phyloP scores from a whole-genome alignment of 371 early-diverging fungal species.

The Syncephalastrum monosporum region DNA sequence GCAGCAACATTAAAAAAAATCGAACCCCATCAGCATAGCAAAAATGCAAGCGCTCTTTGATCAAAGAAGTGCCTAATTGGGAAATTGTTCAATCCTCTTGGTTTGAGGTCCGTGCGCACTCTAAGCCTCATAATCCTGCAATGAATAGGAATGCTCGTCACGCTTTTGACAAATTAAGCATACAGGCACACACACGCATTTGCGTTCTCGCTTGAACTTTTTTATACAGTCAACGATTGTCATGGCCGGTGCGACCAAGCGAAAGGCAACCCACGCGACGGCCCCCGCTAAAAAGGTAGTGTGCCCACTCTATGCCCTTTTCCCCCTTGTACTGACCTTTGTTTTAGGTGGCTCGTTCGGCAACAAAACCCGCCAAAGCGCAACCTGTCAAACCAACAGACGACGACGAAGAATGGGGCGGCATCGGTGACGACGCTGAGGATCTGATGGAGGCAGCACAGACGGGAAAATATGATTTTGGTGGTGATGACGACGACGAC shows the following conservation, averaged over 20 bases:
- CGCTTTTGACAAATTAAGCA: too few species aligned
- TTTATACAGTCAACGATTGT: not conserved
- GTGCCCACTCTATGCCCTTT: too few species aligned
- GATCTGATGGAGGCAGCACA: constrained; percentile 27
- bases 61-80: too few species aligned
- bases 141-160: too few species aligned
- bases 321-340: not conserved
- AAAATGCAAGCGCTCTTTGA: too few species aligned
- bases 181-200: too few species aligned
- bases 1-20: too few species aligned
- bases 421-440: constrained; percentile 25
- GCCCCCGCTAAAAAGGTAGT: not conserved
- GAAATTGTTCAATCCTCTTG: too few species aligned
- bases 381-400: constrained; percentile 5
- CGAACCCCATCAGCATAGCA: too few species aligned
- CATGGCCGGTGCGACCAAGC: not conserved
- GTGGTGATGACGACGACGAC: constrained; percentile 30
- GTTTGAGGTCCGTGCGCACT: too few species aligned
- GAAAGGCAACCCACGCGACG: not conserved
- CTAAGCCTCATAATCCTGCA: too few species aligned
- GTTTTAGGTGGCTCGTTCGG: not conserved
- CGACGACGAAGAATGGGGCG: constrained; percentile 7
- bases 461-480: constrained; percentile 14
- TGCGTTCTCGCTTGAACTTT: not conserved
- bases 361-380: not conserved